phyloP scores from a whole-genome alignment of 2,329 filamentous ascomycete genomes.

The Elsinoe australis region DNA sequence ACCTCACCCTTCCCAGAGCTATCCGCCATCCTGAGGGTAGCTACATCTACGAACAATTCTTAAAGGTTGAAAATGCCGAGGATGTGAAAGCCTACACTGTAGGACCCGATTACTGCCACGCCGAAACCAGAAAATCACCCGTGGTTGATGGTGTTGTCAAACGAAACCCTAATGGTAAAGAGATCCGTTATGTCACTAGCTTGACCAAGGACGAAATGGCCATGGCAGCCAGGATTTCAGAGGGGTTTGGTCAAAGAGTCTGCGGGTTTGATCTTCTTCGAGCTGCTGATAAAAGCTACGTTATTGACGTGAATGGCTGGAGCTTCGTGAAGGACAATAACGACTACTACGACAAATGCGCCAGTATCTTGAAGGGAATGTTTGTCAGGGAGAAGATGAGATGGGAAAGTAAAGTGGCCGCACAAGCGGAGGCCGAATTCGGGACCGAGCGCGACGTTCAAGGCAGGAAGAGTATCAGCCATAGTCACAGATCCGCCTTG shows the following conservation, averaged over 20 bases:
- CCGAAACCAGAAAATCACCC: slow-evolving; percentile 92
- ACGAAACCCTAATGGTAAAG: slow-evolving; percentile 94
- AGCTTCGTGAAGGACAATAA: slow-evolving; percentile 99
- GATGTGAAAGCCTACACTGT: slow-evolving; percentile 99
- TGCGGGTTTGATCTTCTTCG: slow-evolving; percentile 93
- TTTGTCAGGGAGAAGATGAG: slow-evolving; percentile 73
- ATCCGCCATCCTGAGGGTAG: slow-evolving; percentile 74
- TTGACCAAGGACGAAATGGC: slow-evolving; percentile 71
- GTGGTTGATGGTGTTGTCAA: slow-evolving; percentile 94
- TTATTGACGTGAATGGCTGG: slow-evolving; percentile 99
- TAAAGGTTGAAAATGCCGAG: slow-evolving; percentile 92
- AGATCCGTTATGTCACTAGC: slow-evolving; percentile 87
- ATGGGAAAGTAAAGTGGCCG: slow-evolving; percentile 39
- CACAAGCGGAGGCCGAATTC: slow-evolving; percentile 22
- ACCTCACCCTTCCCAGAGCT: slow-evolving; percentile 66
- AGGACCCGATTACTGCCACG: slow-evolving; percentile 85
- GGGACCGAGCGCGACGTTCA: slow-evolving; percentile 21
- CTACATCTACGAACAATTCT: slow-evolving; percentile 95
- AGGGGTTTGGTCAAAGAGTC: slow-evolving; percentile 85
- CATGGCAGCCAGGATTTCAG: slow-evolving; percentile 83
- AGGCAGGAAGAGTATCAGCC: slow-evolving; percentile 30
- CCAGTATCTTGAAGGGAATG: slow-evolving; percentile 76
- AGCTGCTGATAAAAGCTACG: slow-evolving; percentile 82
- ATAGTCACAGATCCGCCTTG: slow-evolving; percentile 39
- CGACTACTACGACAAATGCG: slow-evolving; percentile 90